Evolutionary conservation across 2,329 filamentous ascomycete genomes (phyloP).

Genomic region (Alternaria conjuncta): DNA sequence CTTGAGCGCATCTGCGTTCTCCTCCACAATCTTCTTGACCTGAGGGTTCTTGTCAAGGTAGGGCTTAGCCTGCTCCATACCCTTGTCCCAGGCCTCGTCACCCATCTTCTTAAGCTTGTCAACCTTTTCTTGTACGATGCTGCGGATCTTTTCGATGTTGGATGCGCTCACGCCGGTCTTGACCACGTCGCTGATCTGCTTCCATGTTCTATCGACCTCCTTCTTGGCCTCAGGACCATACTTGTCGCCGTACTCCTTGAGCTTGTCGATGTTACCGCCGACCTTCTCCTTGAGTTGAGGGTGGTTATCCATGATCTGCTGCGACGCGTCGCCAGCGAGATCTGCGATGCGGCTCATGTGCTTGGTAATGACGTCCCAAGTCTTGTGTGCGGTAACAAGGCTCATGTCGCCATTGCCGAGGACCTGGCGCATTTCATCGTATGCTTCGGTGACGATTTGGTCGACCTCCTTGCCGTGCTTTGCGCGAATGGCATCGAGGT

Average conservation of each 20-base stretch:
- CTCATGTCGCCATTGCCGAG: slow-evolving; percentile 66
- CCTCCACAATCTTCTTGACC: slow-evolving; percentile 73
- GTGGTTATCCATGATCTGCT: slow-evolving; percentile 74
- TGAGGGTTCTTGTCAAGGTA: slow-evolving; percentile 78
- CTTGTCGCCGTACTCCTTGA: slow-evolving; percentile 72
- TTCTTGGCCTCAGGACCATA: slow-evolving; percentile 80
- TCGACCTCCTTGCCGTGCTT: slow-evolving; percentile 75
- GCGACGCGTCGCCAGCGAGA: slow-evolving; percentile 67
- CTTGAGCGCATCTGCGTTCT: slow-evolving; percentile 73
- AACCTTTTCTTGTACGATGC: slow-evolving; percentile 72
- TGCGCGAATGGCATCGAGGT: slow-evolving; percentile 70
- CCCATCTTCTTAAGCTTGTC: slow-evolving; percentile 71
- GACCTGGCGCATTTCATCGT: slow-evolving; percentile 69
- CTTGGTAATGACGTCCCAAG: slow-evolving; percentile 68
- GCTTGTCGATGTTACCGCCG: slow-evolving; percentile 69
- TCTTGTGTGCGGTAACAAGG: slow-evolving; percentile 66
- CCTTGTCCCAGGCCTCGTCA: slow-evolving; percentile 75
- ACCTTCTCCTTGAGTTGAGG: slow-evolving; percentile 75
- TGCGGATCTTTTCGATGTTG: slow-evolving; percentile 62
- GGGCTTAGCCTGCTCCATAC: slow-evolving; percentile 72
- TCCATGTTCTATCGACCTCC: slow-evolving; percentile 74
- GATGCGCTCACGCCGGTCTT: slow-evolving; percentile 65
- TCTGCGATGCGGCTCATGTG: slow-evolving; percentile 65
- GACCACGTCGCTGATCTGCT: slow-evolving; percentile 68
- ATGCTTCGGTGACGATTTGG: slow-evolving; percentile 70